Conservation (phyloP, 2,329 filamentous ascomycete species). For the Stagonosporopsis tanaceti region DNA sequence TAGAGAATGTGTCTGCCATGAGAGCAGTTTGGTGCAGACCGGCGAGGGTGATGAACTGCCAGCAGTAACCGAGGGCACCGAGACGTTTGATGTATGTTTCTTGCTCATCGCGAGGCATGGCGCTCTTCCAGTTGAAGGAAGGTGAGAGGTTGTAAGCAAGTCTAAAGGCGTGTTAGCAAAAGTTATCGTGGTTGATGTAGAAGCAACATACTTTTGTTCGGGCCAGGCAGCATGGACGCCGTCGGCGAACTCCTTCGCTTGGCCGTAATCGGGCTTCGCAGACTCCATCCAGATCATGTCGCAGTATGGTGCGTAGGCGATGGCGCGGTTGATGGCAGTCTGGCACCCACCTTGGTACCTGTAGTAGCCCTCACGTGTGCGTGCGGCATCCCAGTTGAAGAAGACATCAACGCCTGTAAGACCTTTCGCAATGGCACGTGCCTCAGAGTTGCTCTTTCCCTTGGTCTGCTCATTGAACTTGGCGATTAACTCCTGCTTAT, state of each 20-base stretch:
- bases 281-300: constrained; percentile 99
- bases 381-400: constrained; percentile 95
- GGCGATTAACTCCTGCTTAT: constrained; percentile 73
- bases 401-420: constrained; percentile 81
- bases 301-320: constrained; percentile 91
- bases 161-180: constrained; percentile 55
- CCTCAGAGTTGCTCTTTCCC: constrained; percentile 87
- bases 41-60: constrained; percentile 99
- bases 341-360: constrained; percentile 89
- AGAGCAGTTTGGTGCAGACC: constrained; percentile 95
- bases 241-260: constrained; percentile 91
- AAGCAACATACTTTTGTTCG: constrained; percentile 81
- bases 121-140: constrained; percentile 99
- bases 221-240: constrained; percentile 95
- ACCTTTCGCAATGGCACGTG: constrained; percentile 77
- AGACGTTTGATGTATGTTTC: constrained; percentile 97
- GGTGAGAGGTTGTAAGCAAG: constrained; percentile 98
- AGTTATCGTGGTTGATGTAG: too few relatives aligned
- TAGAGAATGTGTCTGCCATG: constrained; percentile 87
- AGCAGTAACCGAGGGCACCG: constrained; percentile 90
- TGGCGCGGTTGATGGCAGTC: constrained; percentile 87
- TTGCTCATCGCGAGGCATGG: constrained; percentile 90
- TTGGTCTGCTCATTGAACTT: constrained; percentile 73
- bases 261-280: constrained; percentile 89
- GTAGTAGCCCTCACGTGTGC: constrained; percentile 96